A percentile compares a stretch with the other conserved stretches of the same genome.
Conservation (phyloP, 2,329 filamentous ascomycete genomes). For the Colletotrichum viniferum region DNA sequence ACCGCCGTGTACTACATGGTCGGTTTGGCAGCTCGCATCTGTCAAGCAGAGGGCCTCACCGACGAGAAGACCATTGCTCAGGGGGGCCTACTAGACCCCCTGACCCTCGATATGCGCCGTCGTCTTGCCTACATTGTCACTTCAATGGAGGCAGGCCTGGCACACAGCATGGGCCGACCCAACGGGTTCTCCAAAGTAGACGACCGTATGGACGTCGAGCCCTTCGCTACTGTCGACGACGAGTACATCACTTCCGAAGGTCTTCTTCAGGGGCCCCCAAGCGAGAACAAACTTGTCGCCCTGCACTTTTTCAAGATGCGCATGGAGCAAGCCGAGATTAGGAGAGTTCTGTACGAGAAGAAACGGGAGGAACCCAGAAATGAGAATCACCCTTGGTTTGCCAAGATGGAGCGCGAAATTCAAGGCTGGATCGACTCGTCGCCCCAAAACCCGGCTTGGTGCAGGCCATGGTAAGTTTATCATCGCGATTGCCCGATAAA, state of each 20-base stretch:
- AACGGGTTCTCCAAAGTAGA: constrained; percentile 82
- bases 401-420: constrained; percentile 78
- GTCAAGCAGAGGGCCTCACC: constrained; percentile 84
- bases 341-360: constrained; percentile 83
- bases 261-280: constrained; percentile 72
- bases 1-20: constrained; percentile 94
- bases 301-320: constrained; percentile 96
- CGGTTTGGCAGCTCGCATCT: constrained; percentile 84
- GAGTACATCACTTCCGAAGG: constrained; percentile 80
- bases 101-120: constrained; percentile 88
- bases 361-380: constrained; percentile 77
- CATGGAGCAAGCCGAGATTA: constrained; percentile 84
- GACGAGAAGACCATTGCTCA: constrained; percentile 86
- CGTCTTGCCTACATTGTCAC: constrained; percentile 87
- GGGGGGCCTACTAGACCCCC: constrained; percentile 63
- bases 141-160: constrained; percentile 86
- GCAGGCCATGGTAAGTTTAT: constrained; percentile 74
- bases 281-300: constrained; percentile 83
- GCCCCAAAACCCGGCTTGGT: constrained; percentile 73
- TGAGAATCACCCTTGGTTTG: constrained; percentile 88
- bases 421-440: constrained; percentile 79
- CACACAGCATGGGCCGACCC: constrained; percentile 86
- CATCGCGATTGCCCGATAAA: background rate
- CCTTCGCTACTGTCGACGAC: constrained; percentile 84
- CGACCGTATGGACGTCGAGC: constrained; percentile 84